phyloP scores from a whole-genome alignment of 2,329 filamentous ascomycete genomes.

The Hypoxylon sp. region DNA sequence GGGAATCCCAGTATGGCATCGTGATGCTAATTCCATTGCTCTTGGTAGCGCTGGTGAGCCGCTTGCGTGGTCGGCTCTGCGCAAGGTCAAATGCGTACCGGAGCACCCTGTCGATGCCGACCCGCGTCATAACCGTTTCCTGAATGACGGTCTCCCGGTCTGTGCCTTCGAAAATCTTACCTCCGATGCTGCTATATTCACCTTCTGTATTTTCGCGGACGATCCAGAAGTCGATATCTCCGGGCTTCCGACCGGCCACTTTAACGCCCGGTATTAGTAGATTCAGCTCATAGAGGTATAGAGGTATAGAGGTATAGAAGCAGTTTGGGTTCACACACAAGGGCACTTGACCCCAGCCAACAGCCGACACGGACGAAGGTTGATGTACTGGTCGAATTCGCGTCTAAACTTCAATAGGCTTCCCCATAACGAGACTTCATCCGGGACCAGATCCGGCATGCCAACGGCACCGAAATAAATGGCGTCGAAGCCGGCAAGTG shows the following conservation, averaged over 20 bases:
- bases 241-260: slow-evolving; percentile 65
- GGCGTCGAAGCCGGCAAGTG: slow-evolving; percentile 72
- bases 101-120: slow-evolving; percentile 70
- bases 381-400: slow-evolving; percentile 77
- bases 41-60: slow-evolving; percentile 75
- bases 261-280: slow-evolving; percentile 4
- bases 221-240: slow-evolving; percentile 76
- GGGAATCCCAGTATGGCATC: slow-evolving; percentile 76
- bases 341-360: slow-evolving; percentile 73
- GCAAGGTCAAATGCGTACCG: slow-evolving; percentile 74
- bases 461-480: slow-evolving; percentile 79
- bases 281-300: neutral
- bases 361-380: slow-evolving; percentile 74
- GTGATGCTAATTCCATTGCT: slow-evolving; percentile 74
- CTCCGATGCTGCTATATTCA: slow-evolving; percentile 74
- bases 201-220: slow-evolving; percentile 76
- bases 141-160: slow-evolving; percentile 73
- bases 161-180: slow-evolving; percentile 70
- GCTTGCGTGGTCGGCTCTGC: slow-evolving; percentile 66
- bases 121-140: slow-evolving; percentile 72
- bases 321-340: slow-evolving; percentile 34
- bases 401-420: slow-evolving; percentile 77
- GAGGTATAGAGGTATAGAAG: too few species aligned
- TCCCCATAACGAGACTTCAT: slow-evolving; percentile 77
- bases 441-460: slow-evolving; percentile 68